phyloP scores from a whole-genome alignment of 169 alveolate genomes.

The Cyclospora cayetanensis region DNA sequence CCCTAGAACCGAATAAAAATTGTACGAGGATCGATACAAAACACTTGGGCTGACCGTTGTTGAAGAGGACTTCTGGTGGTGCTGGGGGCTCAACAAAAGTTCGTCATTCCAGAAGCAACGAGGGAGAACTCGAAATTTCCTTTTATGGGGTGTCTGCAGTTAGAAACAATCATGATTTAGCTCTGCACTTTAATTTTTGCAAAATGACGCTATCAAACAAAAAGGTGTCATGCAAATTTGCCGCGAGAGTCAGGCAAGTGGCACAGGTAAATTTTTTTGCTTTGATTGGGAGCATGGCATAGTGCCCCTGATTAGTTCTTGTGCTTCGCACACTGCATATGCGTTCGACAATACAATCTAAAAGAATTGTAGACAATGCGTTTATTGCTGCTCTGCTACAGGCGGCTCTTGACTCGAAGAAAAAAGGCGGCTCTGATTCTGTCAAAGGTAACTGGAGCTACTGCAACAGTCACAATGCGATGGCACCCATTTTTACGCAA shows the following conservation, averaged over 20 bases:
- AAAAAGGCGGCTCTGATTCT: slow-evolving; percentile 6
- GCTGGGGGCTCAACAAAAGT: not conserved
- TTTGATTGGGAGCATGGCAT: no score
- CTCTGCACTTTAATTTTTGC: slow-evolving; percentile 46
- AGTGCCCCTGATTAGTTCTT: no score
- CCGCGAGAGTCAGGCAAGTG: not conserved
- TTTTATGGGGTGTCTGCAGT: not conserved
- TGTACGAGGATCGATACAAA: not conserved
- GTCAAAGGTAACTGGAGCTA: slow-evolving; percentile 35
- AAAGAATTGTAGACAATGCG: not conserved
- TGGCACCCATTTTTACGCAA: slow-evolving; percentile 8
- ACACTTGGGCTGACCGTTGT: not conserved
- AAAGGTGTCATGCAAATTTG: slow-evolving; percentile 17
- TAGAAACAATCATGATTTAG: slow-evolving; percentile 11
- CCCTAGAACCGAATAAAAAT: no score
- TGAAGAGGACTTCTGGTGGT: not conserved
- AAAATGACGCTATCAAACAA: not conserved
- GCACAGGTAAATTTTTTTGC: not conserved
- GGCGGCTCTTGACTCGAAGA: slow-evolving; percentile 24
- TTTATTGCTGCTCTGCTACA: not conserved
- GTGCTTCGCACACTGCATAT: no score
- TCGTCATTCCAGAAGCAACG: not conserved
- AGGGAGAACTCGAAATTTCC: not conserved
- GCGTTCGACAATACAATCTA: not conserved
- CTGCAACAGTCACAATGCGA: not conserved